phyloP scores from a whole-genome alignment of 306 rosid genomes.

The Casuarina glauca region DNA sequence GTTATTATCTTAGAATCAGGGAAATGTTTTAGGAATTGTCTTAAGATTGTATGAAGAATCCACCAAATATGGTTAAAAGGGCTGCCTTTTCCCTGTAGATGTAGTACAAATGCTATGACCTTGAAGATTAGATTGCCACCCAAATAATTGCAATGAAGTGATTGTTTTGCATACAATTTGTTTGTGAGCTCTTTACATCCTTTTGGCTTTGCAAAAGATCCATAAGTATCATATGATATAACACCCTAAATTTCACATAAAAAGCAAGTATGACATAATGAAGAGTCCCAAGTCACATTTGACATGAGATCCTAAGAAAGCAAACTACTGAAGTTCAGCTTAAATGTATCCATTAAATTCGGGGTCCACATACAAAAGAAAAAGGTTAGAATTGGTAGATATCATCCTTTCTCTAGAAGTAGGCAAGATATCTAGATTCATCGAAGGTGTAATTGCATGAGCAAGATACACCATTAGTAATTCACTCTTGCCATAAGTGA shows the following conservation, averaged over 20 bases:
- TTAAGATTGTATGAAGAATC: not conserved
- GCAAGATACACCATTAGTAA: no score
- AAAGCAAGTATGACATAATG: not conserved
- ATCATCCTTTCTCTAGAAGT: no score
- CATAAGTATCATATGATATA: not conserved
- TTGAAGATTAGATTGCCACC: not conserved
- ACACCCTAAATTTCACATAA: not conserved
- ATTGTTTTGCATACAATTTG: not conserved
- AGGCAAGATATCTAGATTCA: no score
- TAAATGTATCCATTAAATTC: not conserved
- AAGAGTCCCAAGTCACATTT: not conserved
- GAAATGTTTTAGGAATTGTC: not conserved
- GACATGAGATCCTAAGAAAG: not conserved
- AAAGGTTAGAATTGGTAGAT: not conserved
- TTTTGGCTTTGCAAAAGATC: not conserved
- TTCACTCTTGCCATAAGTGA: no score
- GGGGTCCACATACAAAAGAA: not conserved
- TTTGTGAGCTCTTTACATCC: not conserved
- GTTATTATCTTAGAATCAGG: no score
- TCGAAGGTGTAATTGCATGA: no score
- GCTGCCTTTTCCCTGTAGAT: not conserved
- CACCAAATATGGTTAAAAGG: not conserved
- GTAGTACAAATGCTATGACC: not conserved
- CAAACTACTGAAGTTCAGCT: not conserved
- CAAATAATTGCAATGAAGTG: not conserved